These are phyloP conservation scores for Zymoseptoria ardabiliae DNA, from an alignment of 2,329 filamentous ascomycete species.

Conservation along the genomic window DNA sequence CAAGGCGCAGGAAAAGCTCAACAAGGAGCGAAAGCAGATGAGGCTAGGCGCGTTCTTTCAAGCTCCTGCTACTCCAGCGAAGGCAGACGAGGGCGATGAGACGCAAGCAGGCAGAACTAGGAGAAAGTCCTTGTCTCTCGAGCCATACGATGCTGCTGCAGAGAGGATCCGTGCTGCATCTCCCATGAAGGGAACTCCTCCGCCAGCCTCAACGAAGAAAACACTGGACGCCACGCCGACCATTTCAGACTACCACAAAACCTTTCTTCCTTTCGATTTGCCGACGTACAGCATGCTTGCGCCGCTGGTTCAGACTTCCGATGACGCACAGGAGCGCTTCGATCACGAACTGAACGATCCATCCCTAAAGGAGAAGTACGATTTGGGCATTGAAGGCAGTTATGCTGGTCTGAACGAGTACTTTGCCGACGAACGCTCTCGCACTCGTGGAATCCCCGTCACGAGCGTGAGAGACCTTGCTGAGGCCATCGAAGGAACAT, in stretches of 20 bases:
- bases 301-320: conserved; percentile 26
- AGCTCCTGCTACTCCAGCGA: conserved; percentile 29
- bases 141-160: conserved; percentile 24
- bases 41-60: conserved; percentile 40
- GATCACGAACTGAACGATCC: conserved; percentile 25
- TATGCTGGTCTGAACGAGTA: conserved; percentile 16
- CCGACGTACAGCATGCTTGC: conserved; percentile 68
- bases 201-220: conserved; percentile 7
- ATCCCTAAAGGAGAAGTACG: conserved; percentile 24
- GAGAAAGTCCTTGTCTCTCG: conserved; percentile 30
- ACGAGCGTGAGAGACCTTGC: conserved; percentile 28
- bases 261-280: conserved; percentile 76
- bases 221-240: conserved; percentile 19
- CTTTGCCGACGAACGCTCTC: conserved; percentile 8
- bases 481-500: conserved; percentile 38
- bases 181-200: conserved; percentile 19
- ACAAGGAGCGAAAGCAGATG: conserved; percentile 28
- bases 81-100: conserved; percentile 12
- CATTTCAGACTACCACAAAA: conserved; percentile 45
- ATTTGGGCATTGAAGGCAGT: conserved; percentile 21
- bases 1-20: conserved; percentile 26
- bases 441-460: conserved; percentile 16
- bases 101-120: conserved; percentile 22
- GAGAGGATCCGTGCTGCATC: conserved; percentile 20
- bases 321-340: conserved; percentile 23